A percentile compares a stretch with the other conserved stretches of the same genome.
Conservation (phyloP, 306 rosid genomes). For the Prunus armeniaca region DNA sequence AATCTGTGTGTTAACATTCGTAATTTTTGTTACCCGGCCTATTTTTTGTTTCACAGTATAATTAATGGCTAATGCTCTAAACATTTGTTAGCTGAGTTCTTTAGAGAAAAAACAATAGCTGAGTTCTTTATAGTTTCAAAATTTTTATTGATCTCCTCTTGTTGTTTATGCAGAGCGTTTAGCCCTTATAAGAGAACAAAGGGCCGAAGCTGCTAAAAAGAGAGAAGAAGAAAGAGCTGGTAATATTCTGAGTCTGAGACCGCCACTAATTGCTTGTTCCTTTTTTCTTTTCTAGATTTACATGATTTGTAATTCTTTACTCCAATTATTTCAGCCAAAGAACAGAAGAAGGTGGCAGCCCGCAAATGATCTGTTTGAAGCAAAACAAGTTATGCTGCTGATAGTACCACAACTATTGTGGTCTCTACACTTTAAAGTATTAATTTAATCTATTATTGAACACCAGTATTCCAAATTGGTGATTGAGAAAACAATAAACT, state of each 20-base stretch:
- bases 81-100: background rate
- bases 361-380: conserved; percentile 51
- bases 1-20: background rate
- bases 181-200: conserved; percentile 72
- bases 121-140: background rate
- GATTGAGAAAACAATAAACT: conserved; percentile 19
- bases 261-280: background rate
- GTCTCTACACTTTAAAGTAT: conserved; percentile 10
- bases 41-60: background rate
- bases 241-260: conserved; percentile 16
- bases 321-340: conserved; percentile 54
- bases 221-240: conserved; percentile 88
- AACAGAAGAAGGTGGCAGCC: conserved; percentile 71
- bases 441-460: too few species aligned
- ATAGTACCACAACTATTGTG: conserved; percentile 24
- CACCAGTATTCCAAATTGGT: conserved; percentile 18
- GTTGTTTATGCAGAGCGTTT: conserved; percentile 62
- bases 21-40: background rate
- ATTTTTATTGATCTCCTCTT: background rate
- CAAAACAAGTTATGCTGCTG: conserved; percentile 20
- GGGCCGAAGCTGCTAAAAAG: conserved; percentile 91
- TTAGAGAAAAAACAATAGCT: background rate
- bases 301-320: background rate
- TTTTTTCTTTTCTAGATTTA: background rate
- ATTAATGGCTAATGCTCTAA: background rate